These are phyloP conservation scores for Mucor plumbeus DNA, from an alignment of 371 early-diverging fungal genomes.

Conservation along the genomic window DNA sequence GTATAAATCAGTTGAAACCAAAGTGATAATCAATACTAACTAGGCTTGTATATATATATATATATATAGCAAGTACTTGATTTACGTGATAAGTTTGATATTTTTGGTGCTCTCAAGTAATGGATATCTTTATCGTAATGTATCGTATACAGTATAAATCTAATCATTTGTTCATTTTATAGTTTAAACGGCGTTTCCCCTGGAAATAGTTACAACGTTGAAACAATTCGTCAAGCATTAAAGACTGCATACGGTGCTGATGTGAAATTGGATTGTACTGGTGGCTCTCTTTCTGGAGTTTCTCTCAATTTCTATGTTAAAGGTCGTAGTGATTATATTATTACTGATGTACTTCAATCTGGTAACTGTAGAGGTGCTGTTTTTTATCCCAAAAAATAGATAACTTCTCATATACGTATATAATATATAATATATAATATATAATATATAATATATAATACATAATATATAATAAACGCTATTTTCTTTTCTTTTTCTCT, in stretches of 20 bases:
- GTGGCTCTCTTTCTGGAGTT: slow-evolving; percentile 39
- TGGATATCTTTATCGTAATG: too few species aligned
- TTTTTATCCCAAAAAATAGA: slow-evolving; percentile 45
- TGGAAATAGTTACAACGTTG: slow-evolving; percentile 39
- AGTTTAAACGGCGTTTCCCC: slow-evolving; percentile 52
- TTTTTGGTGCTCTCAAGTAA: slow-evolving; percentile 53
- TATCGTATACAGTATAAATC: too few species aligned
- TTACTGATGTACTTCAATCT: slow-evolving; percentile 34
- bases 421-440: neutral
- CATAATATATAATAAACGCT: neutral
- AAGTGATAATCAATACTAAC: too few species aligned
- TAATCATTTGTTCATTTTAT: neutral
- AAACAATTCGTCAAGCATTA: slow-evolving; percentile 43
- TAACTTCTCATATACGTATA: too few species aligned
- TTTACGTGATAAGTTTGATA: slow-evolving; percentile 48
- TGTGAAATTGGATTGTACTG: slow-evolving; percentile 41
- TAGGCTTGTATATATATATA: neutral
- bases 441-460: too few species aligned
- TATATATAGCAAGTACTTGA: slow-evolving; percentile 38
- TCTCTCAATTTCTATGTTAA: slow-evolving; percentile 48
- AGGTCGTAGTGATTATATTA: slow-evolving; percentile 40
- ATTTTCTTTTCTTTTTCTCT: neutral
- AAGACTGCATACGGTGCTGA: slow-evolving; percentile 31
- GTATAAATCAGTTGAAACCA: slow-evolving; percentile 17
- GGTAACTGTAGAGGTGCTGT: slow-evolving; percentile 48